Evolutionary conservation across 1,284 basidiomycete genomes (phyloP).

Genomic region (Ustilago crameri): DNA sequence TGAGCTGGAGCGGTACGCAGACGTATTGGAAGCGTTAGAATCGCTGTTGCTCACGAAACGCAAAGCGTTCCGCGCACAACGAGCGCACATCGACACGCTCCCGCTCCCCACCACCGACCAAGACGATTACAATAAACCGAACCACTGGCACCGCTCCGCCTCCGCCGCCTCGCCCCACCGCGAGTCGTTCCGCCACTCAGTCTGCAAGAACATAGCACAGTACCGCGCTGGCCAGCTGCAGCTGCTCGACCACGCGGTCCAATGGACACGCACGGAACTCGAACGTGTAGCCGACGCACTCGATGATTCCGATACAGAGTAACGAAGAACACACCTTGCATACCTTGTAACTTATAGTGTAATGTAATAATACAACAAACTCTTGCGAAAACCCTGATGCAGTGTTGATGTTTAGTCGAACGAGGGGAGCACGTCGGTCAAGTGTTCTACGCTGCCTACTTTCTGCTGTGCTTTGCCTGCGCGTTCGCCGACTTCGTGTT

Average conservation of each 20-base stretch:
- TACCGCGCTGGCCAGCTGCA: constrained; percentile 41
- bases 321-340: too few species aligned
- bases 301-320: too few species aligned
- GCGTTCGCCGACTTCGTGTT: constrained; percentile 23
- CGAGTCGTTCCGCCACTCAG: constrained; percentile 3
- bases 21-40: constrained; percentile 34
- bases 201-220: constrained; percentile 17
- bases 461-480: constrained; percentile 45
- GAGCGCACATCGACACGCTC: constrained; percentile 8
- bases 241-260: constrained; percentile 34
- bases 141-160: constrained; percentile 13
- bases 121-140: neutral
- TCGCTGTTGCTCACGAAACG: constrained; percentile 30
- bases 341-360: constrained; percentile 3
- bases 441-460: constrained; percentile 32
- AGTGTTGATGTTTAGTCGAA: constrained; percentile 25
- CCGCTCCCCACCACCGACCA: neutral
- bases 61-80: constrained; percentile 27
- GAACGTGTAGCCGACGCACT: constrained; percentile 28
- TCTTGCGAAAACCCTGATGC: neutral
- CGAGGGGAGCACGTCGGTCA: constrained; percentile 31
- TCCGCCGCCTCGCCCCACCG: too few species aligned
- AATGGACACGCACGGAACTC: constrained; percentile 38
- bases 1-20: constrained; percentile 16
- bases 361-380: neutral